Percentiles rank a stretch among this genome's conserved stretches.
Evolutionary conservation across 257 asterid species (phyloP).

Genomic region (Ajuga chamaepitys): DNA sequence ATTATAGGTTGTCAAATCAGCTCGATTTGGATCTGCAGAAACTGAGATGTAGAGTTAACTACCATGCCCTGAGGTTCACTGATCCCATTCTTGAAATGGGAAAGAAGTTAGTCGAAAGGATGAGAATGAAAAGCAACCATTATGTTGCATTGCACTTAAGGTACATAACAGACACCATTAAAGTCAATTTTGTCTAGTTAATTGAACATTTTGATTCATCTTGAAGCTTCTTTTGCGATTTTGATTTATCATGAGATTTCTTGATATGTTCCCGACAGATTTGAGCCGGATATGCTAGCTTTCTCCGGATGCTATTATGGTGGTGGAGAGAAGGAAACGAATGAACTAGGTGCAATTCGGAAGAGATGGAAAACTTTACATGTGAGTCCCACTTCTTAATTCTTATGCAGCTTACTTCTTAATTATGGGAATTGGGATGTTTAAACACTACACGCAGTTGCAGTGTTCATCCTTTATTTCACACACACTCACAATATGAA

Average conservation of each 20-base stretch:
- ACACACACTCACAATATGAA: too few relatives aligned
- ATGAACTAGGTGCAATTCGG: conserved; percentile 45
- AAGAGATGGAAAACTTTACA: conserved; percentile 66
- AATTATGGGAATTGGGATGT: too few relatives aligned
- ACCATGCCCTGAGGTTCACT: conserved; percentile 65
- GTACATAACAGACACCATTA: conserved; percentile 26
- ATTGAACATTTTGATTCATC: neutral
- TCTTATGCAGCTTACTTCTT: neutral
- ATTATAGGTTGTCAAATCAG: conserved; percentile 63
- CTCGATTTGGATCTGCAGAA: conserved; percentile 51
- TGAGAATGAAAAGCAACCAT: conserved; percentile 52
- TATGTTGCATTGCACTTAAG: conserved; percentile 67
- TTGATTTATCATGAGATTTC: neutral
- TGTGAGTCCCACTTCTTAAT: conserved; percentile 26
- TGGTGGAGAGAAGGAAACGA: conserved; percentile 54
- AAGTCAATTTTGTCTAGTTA: neutral
- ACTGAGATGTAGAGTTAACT: conserved; percentile 71
- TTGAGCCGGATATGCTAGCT: conserved; percentile 82
- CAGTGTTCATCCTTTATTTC: too few relatives aligned
- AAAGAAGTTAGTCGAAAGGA: conserved; percentile 45
- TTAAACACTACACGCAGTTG: too few relatives aligned
- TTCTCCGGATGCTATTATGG: conserved; percentile 80
- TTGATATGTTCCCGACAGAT: conserved; percentile 32
- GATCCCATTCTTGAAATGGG: conserved; percentile 60
- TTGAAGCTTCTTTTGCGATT: neutral